phyloP scores from a whole-genome alignment of 805 yeast genomes.

The Saccharomycopsis guyanensis region DNA sequence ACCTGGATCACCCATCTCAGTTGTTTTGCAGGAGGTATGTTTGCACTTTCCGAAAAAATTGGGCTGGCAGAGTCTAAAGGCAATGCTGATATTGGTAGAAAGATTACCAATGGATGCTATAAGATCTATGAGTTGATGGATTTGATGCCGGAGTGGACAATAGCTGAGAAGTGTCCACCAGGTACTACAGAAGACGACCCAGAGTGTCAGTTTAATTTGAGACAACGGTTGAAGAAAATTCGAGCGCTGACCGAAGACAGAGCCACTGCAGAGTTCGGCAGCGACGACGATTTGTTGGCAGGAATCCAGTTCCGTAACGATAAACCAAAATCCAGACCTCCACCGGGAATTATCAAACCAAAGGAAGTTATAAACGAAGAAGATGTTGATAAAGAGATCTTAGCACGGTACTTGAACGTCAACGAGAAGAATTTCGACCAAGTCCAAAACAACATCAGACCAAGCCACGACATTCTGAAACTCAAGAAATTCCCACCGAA shows the following conservation, averaged over 20 bases:
- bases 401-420: conserved; percentile 6
- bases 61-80: conserved; percentile 25
- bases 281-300: conserved; percentile 7
- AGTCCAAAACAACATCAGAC: neutral
- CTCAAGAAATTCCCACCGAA: conserved; percentile 12
- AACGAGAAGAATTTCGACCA: conserved; percentile 12
- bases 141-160: conserved; percentile 38
- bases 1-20: conserved; percentile 35
- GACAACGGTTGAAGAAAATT: conserved; percentile 9
- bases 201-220: conserved; percentile 24
- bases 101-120: conserved; percentile 43
- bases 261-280: neutral
- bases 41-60: conserved; percentile 39
- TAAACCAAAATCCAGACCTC: neutral
- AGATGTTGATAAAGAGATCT: neutral
- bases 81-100: conserved; percentile 35
- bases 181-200: conserved; percentile 18
- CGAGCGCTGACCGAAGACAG: conserved; percentile 15
- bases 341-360: neutral
- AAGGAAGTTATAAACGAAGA: neutral
- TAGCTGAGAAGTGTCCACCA: conserved; percentile 26
- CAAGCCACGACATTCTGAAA: neutral
- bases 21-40: conserved; percentile 50
- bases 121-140: conserved; percentile 34
- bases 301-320: conserved; percentile 2